phyloP scores from a whole-genome alignment of 164 flowering plant genomes.

The grape (Vitis vinifera) region ASM3070453v1 NC_081822.1:4003001-4003500 shows the following conservation, averaged over 20 bases:
- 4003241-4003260: neutral
- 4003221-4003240: neutral
- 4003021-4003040: neutral
- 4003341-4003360: neutral
- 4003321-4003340: neutral
- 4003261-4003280: conserved; percentile 9
- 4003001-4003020: conserved; percentile 7
- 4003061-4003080: no score
- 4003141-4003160: no score
- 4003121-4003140: no score
- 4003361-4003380: conserved; percentile 1
- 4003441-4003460: no score
- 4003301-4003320: neutral
- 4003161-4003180: no score
- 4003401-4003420: no score
- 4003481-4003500: neutral
- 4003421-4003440: no score
- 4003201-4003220: conserved; percentile 2
- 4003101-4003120: no score
- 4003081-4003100: no score
- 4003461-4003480: neutral
- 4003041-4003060: no score
- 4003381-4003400: neutral
- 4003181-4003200: neutral
- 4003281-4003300: neutral